Percentiles rank a stretch among this genome's conserved stretches.
Evolutionary conservation across 495 filamentous ascomycete genomes (phyloP).

Genomic region (Penicillium bovifimosum): DNA sequence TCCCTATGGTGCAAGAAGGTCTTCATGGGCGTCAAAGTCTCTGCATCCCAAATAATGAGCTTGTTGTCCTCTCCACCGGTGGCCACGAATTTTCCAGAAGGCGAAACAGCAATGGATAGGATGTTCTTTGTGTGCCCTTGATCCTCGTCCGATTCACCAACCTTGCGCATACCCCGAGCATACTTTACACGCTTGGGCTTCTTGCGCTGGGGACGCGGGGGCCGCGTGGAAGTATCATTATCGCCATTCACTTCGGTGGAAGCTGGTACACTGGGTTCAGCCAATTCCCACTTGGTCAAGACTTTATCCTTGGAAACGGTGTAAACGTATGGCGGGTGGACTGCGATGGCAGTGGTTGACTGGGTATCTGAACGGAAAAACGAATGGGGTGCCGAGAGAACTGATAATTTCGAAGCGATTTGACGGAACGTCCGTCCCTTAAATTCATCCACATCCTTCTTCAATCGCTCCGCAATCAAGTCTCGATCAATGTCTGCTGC

Average conservation of each 20-base stretch:
- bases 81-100: slow-evolving; percentile 82
- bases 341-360: slow-evolving; percentile 72
- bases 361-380: slow-evolving; percentile 72
- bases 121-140: slow-evolving; percentile 74
- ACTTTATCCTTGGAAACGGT: slow-evolving; percentile 80
- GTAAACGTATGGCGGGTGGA: slow-evolving; percentile 73
- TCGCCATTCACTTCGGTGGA: slow-evolving; percentile 40
- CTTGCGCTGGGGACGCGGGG: slow-evolving; percentile 57
- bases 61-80: slow-evolving; percentile 81
- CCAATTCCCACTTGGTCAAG: slow-evolving; percentile 82
- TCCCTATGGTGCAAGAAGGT: slow-evolving; percentile 92
- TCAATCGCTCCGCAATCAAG: slow-evolving; percentile 79
- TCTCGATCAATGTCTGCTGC: slow-evolving; percentile 89
- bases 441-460: slow-evolving; percentile 88
- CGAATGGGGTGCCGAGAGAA: slow-evolving; percentile 55
- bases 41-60: slow-evolving; percentile 81
- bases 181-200: slow-evolving; percentile 67
- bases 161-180: slow-evolving; percentile 57
- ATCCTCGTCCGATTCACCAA: slow-evolving; percentile 55
- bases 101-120: slow-evolving; percentile 75
- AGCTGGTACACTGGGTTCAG: slow-evolving; percentile 30
- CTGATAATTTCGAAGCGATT: slow-evolving; percentile 64
- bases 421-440: slow-evolving; percentile 84
- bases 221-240: slow-evolving; percentile 55
- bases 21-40: slow-evolving; percentile 66